Evolutionary conservation across 352 stramenopile species (phyloP).

Genomic region (Globisporangium barbulae): DNA sequence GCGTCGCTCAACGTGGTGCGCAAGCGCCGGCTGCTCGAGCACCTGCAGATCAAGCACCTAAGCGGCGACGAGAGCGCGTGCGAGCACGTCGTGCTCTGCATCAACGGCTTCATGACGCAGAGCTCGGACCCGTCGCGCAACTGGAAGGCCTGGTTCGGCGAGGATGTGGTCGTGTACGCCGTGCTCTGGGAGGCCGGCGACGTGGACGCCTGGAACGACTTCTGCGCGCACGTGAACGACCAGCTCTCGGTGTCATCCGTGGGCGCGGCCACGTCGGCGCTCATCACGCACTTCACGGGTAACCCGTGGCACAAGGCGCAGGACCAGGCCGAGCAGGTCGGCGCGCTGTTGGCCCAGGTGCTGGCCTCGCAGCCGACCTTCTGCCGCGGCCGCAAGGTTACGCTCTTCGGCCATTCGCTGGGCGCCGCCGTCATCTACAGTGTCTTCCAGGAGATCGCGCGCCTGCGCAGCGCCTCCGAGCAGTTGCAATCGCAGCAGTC

Average conservation of each 20-base stretch:
- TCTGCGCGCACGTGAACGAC: conserved; percentile 71
- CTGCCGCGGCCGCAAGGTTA: conserved; percentile 50
- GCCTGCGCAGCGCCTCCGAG: conserved; percentile 24
- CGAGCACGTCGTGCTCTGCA: conserved; percentile 67
- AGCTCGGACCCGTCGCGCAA: conserved; percentile 58
- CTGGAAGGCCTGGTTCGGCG: conserved; percentile 51
- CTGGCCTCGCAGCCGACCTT: conserved; percentile 50
- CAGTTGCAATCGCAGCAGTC: not conserved
- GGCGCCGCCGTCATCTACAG: conserved; percentile 75
- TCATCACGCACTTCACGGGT: conserved; percentile 71
- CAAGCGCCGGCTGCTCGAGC: conserved; percentile 61
- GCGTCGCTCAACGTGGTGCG: conserved; percentile 69
- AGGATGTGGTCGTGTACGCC: conserved; percentile 50
- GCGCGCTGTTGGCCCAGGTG: conserved; percentile 65
- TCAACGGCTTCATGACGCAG: conserved; percentile 89
- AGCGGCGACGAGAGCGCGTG: conserved; percentile 55
- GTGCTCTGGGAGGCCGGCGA: conserved; percentile 82
- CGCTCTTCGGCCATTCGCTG: conserved; percentile 75
- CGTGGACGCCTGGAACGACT: conserved; percentile 68
- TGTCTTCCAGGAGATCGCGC: conserved; percentile 60
- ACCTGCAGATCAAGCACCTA: conserved; percentile 60
- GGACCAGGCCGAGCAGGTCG: conserved; percentile 75
- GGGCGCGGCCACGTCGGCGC: conserved; percentile 40
- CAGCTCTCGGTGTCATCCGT: conserved; percentile 33
- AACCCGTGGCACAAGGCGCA: conserved; percentile 86